These are phyloP conservation scores for Neurospora sp. DNA, from an alignment of 495 filamentous ascomycete species.

Conservation along the genomic window DNA sequence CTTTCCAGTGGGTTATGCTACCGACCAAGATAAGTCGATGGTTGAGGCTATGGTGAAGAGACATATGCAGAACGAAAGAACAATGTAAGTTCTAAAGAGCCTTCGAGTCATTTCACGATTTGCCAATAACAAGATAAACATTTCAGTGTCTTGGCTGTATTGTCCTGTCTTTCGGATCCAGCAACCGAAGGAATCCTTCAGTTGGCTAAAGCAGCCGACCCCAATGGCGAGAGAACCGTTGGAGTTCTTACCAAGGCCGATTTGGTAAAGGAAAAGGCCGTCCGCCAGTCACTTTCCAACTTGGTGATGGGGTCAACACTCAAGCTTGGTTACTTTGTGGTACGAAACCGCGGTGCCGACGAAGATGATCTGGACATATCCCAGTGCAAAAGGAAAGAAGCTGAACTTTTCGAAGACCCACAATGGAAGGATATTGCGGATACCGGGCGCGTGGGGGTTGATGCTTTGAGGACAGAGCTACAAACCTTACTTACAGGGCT, in stretches of 20 bases:
- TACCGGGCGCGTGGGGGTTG: conserved; percentile 39
- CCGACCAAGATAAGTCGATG: conserved; percentile 4
- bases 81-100: conserved; percentile 2
- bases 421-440: conserved; percentile 36
- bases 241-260: conserved; percentile 54
- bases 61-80: conserved; percentile 15
- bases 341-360: conserved; percentile 44
- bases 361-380: conserved; percentile 10
- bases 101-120: not conserved
- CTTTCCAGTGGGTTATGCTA: not conserved
- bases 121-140: not conserved
- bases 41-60: conserved; percentile 9
- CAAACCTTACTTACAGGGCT: conserved; percentile 32
- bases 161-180: conserved; percentile 47
- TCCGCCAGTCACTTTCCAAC: conserved; percentile 27
- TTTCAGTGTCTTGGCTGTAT: conserved; percentile 38
- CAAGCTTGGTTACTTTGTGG: conserved; percentile 45
- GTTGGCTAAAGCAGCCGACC: conserved; percentile 40
- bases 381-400: conserved; percentile 25
- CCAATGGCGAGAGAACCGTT: conserved; percentile 39
- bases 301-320: conserved; percentile 33
- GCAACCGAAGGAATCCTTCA: conserved; percentile 49
- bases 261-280: conserved; percentile 36
- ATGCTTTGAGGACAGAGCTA: conserved; percentile 36
- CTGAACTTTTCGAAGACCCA: conserved; percentile 21